Evolutionary conservation across 2,329 filamentous ascomycete genomes (phyloP), one percentile per base, ranked within the genome.

Genomic region (Aspergillus ustus): DNA sequence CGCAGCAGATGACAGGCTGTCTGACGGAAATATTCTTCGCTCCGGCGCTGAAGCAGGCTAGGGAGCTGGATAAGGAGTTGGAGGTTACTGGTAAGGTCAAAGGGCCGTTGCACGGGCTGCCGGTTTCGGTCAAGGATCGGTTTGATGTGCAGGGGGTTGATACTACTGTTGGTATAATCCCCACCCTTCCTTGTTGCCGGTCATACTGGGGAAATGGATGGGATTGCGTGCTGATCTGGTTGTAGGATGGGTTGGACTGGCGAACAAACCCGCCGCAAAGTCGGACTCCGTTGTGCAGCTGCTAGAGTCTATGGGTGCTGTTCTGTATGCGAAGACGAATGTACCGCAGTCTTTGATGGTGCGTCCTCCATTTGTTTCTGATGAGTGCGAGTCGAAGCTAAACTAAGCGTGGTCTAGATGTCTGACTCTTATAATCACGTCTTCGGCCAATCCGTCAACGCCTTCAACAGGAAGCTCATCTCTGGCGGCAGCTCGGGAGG

Each of bases 91-190:
- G 83, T 9, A 75, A 78, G 63, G 73, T 81, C 0, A 75, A 83
- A 43, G 90, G 90, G 0, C 88, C 89, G 2, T 80, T 92, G 1
- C 89, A 92, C 72, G 90, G 88, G 72, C 64, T 81, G 15, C 74
- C 76, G 1, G 74, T 82, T 50, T 86, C 87, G 0, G 81, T 92
- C 51, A 92, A 92, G 69, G 89, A 92, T 75, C 87, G 89, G 69
- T 89, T 91, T 79, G 84, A 90, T 61, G 62, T 72, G 8, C 59
- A 70, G 52, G 70, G 68, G 3, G 46, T 66, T 43, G 70, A 73
- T 61, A 70, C 69, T 8, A 71, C 69, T 2, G 61, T 72, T 64
- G 70, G 70, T 72, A 51, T 20, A 68, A 59, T 22, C 37, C 17
- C 22, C 13, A 20, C 7, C 56, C 13, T 52, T 17, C 17, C 3